Conservation (phyloP, 78 protist species). For the Isochrysis galbana region DNA sequence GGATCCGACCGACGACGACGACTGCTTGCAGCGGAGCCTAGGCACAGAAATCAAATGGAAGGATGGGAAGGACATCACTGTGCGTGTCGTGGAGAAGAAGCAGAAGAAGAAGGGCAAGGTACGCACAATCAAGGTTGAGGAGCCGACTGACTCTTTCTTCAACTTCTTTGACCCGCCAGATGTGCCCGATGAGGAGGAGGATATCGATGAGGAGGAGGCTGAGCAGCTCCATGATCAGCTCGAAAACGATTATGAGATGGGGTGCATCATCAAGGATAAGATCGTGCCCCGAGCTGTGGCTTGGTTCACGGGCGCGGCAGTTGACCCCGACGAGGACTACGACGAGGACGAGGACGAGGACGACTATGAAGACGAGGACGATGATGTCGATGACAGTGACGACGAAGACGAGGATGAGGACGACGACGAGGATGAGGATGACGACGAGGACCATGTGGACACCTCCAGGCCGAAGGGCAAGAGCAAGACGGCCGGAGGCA, state of each 20-base stretch:
- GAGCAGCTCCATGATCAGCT: not conserved
- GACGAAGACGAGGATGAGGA: constrained; percentile 4
- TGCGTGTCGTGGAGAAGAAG: not conserved
- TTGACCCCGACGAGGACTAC: not conserved
- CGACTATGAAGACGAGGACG: not conserved
- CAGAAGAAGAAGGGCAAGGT: constrained; percentile 33
- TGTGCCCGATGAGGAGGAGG: not conserved
- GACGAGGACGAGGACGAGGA: constrained; percentile 31
- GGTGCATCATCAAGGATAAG: not conserved
- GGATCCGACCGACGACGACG: constrained; percentile 27
- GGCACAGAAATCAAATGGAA: constrained; percentile 28
- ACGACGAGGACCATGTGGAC: not conserved
- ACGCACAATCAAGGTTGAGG: constrained; percentile 22
- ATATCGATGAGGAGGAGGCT: constrained; percentile 21
- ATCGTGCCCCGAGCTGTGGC: not conserved
- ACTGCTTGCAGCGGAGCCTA: not conserved
- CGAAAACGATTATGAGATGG: not conserved
- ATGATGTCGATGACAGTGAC: constrained; percentile 5
- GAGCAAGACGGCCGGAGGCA: not conserved
- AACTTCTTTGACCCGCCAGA: constrained; percentile 19
- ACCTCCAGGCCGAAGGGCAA: not conserved
- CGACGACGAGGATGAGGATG: constrained; percentile 5
- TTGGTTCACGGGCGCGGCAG: not conserved
- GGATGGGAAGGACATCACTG: constrained; percentile 15
- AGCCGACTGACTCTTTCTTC: constrained; percentile 23